phyloP scores from a whole-genome alignment of 148 eudicot genomes.

The Tetragonia tetragonoides region DNA sequence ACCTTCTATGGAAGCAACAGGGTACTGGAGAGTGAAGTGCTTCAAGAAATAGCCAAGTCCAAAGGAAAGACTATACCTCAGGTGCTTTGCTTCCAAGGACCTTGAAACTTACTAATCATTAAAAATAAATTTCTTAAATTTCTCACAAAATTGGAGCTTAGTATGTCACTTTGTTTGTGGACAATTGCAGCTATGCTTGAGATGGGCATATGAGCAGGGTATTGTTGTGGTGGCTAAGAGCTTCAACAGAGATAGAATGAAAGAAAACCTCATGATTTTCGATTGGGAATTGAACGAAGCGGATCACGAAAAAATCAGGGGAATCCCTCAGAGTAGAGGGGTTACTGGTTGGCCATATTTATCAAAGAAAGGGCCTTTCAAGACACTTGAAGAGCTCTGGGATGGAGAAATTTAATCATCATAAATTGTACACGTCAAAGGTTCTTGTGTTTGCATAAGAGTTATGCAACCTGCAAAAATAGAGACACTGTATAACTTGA shows the following conservation, averaged over 20 bases:
- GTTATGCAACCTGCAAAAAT: too few relatives aligned
- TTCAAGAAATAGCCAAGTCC: slow-evolving; percentile 61
- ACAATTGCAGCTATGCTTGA: slow-evolving; percentile 50
- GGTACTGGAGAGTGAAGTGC: slow-evolving; percentile 49
- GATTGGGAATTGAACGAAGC: slow-evolving; percentile 60
- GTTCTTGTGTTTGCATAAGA: too few relatives aligned
- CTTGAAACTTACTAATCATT: not conserved
- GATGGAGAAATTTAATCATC: slow-evolving; percentile 37
- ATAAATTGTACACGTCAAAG: not conserved
- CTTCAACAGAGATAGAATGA: slow-evolving; percentile 71
- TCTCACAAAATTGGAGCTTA: not conserved
- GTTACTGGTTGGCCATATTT: slow-evolving; percentile 46
- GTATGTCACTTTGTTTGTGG: not conserved
- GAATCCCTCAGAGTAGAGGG: slow-evolving; percentile 63
- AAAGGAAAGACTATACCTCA: slow-evolving; percentile 65
- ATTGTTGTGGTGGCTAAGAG: slow-evolving; percentile 59
- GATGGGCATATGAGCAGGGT: slow-evolving; percentile 82
- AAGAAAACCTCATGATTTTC: slow-evolving; percentile 55
- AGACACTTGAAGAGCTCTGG: slow-evolving; percentile 44
- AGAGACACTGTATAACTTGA: too few relatives aligned
- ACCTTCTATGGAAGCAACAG: slow-evolving; percentile 69
- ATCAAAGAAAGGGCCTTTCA: slow-evolving; percentile 40
- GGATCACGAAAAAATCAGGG: slow-evolving; percentile 47
- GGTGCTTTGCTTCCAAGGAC: slow-evolving; percentile 29
- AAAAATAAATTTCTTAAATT: not conserved